A percentile compares a stretch with the other conserved stretches of the same genome.
phyloP scores from a whole-genome alignment of 176 grass and related monocot genomes.

The Carex littledalei region DNA sequence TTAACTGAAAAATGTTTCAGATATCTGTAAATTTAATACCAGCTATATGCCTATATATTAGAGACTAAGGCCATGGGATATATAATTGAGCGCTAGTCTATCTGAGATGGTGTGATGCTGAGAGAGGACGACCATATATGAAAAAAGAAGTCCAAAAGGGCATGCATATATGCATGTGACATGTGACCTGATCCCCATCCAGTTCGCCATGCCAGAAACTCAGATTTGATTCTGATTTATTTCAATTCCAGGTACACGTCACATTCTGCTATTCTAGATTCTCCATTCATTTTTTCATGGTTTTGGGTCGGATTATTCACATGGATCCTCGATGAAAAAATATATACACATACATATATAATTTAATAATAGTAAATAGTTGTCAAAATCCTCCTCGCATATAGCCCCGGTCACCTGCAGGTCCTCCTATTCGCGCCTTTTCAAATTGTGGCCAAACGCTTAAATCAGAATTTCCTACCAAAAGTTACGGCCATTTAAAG shows the following conservation, averaged over 20 bases:
- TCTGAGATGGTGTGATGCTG: not conserved
- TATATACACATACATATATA: not conserved
- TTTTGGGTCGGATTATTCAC: not conserved
- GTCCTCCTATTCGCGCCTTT: no score
- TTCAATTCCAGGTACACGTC: not conserved
- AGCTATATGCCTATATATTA: no score
- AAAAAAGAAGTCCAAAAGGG: not conserved
- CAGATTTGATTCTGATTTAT: not conserved
- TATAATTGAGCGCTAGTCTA: not conserved
- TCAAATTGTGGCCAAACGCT: no score
- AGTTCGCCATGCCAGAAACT: not conserved
- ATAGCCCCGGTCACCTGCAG: no score
- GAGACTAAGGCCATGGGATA: no score
- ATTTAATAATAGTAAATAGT: no score
- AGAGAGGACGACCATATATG: not conserved
- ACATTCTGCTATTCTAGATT: not conserved
- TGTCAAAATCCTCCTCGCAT: no score
- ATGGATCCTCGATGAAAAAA: not conserved
- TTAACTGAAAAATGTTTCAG: no score
- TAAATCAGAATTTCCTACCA: no score
- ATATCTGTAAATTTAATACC: no score
- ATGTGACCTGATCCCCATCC: not conserved
- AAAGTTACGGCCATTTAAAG: no score
- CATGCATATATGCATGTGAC: not conserved
- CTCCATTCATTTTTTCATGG: not conserved